A percentile compares a stretch with the other conserved stretches of the same genome.
Conservation (phyloP, 2,329 filamentous ascomycete genomes). For the Calcarisporium arbuscula region DNA sequence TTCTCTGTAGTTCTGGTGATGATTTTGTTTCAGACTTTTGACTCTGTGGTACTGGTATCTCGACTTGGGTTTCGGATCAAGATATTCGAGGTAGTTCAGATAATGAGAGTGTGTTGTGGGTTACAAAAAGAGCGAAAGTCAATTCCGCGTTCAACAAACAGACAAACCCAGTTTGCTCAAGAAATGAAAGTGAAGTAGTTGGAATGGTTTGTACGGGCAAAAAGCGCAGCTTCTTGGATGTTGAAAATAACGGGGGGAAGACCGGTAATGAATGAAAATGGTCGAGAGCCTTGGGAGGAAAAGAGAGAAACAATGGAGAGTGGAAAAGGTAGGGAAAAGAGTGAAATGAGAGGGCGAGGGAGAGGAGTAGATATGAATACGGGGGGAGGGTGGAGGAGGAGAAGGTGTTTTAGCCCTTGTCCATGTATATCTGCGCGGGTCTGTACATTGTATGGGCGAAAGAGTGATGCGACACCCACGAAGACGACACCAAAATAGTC, state of each 20-base stretch:
- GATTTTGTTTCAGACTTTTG: slow-evolving; percentile 12
- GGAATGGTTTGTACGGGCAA: slow-evolving; percentile 10
- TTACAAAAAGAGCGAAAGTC: slow-evolving; percentile 21
- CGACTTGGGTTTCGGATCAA: too few species aligned
- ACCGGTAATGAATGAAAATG: slow-evolving; percentile 22
- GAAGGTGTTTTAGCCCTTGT: too few species aligned
- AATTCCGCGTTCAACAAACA: slow-evolving; percentile 22
- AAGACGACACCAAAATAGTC: too few species aligned
- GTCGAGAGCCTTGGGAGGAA: slow-evolving; percentile 17
- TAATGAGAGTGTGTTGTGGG: slow-evolving; percentile 3
- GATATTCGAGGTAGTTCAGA: slow-evolving; percentile 8
- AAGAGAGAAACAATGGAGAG: slow-evolving; percentile 14
- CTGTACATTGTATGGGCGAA: too few species aligned
- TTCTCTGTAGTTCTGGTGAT: slow-evolving; percentile 8
- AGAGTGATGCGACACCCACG: too few species aligned
- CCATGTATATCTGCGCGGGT: too few species aligned
- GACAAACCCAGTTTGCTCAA: slow-evolving; percentile 26
- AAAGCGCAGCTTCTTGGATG: slow-evolving; percentile 3
- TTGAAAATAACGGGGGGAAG: slow-evolving; percentile 14
- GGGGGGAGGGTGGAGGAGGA: slow-evolving; percentile 6
- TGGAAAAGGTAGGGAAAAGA: slow-evolving; percentile 10
- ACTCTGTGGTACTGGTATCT: too few species aligned
- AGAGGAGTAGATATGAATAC: slow-evolving; percentile 1
- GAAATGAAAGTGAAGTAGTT: slow-evolving; percentile 17
- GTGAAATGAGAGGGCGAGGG: slow-evolving; percentile 2